Base-by-base conservation (phyloP, 108 stramenopile genomes). In the Epipyxis sp. region DNA sequence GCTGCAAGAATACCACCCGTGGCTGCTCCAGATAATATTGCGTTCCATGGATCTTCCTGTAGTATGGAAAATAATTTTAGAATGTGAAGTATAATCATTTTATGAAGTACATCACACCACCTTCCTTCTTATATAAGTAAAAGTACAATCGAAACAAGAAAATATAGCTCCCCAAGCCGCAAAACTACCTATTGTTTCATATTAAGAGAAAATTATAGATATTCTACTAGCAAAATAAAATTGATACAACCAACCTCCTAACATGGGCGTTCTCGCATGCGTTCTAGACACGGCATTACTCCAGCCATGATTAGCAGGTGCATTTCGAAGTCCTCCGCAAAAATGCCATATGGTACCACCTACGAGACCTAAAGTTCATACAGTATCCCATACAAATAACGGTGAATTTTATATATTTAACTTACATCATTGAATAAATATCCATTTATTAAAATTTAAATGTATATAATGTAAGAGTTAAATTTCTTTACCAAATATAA, bases 31-130 rank as follows among this genome's bases (percentile, higher is more conserved):
- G 85, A 88, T n/a, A 96, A 81, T 69, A 99, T 99, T 57, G 94
- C 89, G 72, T 99, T 99, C 96, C 96, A 99, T 1, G 98, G 94
- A 89, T 99, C 98, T 89, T 99, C 98, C 86, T 90, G 35, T 34
- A 74, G n/a, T n/a, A n/a, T 40, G 59, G 25, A 16, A 76, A 37
- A 1, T 16, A 54, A 0, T n/a, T 3, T 0, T 76, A n/a, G 25
- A n/a, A n/a, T 57, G 54, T 57, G 25, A 57, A n/a, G n/a, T n/a
- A n/a, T n/a, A n/a, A n/a, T n/a, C n/a, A n/a, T n/a, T n/a, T n/a
- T n/a, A n/a, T n/a, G n/a, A n/a, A n/a, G n/a, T n/a, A n/a, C n/a
- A n/a, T n/a, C n/a, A n/a, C n/a, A n/a, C n/a, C 20, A 50, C 46
- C 71, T 57, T 95, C 82, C 94, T 92, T 59, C 97, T 90, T 34